Base-by-base conservation (phyloP, 1,139 yeast genomes). In the Pichia sp. region DNA sequence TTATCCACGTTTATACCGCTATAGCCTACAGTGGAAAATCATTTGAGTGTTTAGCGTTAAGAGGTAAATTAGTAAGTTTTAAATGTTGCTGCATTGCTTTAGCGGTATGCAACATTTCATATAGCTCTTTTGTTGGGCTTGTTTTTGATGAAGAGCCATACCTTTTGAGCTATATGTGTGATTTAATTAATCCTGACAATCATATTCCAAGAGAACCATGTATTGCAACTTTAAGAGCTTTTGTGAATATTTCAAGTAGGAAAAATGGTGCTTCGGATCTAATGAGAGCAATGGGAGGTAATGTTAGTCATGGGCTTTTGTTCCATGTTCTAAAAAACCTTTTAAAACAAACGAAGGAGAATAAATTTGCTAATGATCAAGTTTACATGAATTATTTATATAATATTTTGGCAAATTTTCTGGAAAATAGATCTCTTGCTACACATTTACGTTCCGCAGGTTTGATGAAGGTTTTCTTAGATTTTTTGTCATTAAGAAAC, bases 261-360 rank as follows among this genome's bases (percentile, higher is more conserved):
- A 76, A 78, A 39, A 72, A 73, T 3, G 82, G 89, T 74, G 80
- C 91, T 19, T 71, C 81, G 36, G 96, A 89, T 50, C 70, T 89
- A 28, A 70, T 88, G 42, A 70, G 86, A 45, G 78, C 86, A n/a
- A 63, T 88, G 52, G 86, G 93, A n/a, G 96, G 93, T 5, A 86
- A 86, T 55, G 88, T 89, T 28, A 79, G 79, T 44, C 96, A 89
- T 60, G 97, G 97, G 0, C 63, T 79, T 7, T 57, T 89, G 34
- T 84, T 82, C 64, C 89, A 84, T 53, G 72, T 81, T 35, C 61
- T 89, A 31, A 72, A 93, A 48, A 68, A 68, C 38, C 73, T 85
- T 21, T 67, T 76, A 42, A 72, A 74, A 45, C 68, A 72, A 38
- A 60, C 77, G 5, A 59, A 62, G 35, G 67, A 62, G 25, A 61